Evolutionary conservation across 371 early-diverging fungal genomes (phyloP), one percentile per base, ranked within the genome.

Genomic region (Nematocida minor): DNA sequence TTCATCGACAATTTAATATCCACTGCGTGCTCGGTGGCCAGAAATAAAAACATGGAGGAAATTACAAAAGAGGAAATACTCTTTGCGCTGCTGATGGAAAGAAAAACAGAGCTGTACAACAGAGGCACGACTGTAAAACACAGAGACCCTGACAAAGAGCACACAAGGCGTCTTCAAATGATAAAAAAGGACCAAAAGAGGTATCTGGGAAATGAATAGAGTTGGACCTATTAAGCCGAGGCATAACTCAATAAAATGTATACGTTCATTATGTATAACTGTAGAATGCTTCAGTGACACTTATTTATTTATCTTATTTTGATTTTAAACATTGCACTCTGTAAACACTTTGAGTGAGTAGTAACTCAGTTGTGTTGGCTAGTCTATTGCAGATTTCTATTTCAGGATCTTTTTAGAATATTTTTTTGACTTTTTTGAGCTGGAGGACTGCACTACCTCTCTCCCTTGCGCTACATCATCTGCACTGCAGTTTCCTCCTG

Each of bases 121-220:
- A 62, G 48, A 32, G 11, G 22, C 49, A 53, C 7, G 3, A n/a
- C 1, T 7, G 51, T 0, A 22, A 64, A 46, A 55, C 38, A 36
- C 36, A 49, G 77, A 51, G 77, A 74, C 9, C 77, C 77, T 41
- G 66, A 74, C 29, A 74, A 74, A 49, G 77, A 62, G 25, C 77
- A 74, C 34, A 4, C 42, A 42, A 74, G 54, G 36, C 6, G 63
- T 9, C 16, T 74, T 0, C 77, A 74, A 9, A 16, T 53, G 32
- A 74, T 74, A 22, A 6, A 48, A 47, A 74, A 53, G 25, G 77
- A 74, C 46, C 64, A 64, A 7, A 74, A 64, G 32, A 62, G 38
- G 55, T 32, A 16, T 14, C 4, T 42, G 46, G 34, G 27, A n/a
- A 63, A 22, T n/a, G 27, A 60, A 34, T 57, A 57, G 57, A 57